phyloP scores from a whole-genome alignment of 78 protist genomes.

The Goniomonas avonlea region DNA sequence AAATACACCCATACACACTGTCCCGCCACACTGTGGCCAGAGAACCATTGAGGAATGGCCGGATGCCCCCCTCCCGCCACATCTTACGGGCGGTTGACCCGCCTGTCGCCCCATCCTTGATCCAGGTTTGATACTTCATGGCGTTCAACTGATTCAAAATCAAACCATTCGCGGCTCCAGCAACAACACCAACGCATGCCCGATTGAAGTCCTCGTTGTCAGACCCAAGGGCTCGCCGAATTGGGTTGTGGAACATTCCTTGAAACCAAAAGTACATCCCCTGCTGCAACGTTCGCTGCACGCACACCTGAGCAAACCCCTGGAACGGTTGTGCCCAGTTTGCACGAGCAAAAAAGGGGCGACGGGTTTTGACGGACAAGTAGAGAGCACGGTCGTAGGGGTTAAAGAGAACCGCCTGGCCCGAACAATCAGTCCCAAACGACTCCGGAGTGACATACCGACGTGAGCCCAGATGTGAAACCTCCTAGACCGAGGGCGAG shows the following conservation, averaged over 20 bases:
- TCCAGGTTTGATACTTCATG: neutral
- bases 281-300: neutral
- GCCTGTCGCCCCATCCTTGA: neutral
- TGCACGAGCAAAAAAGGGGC: neutral
- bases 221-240: neutral
- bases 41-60: neutral
- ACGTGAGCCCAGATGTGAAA: too few species aligned
- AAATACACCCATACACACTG: neutral
- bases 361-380: neutral
- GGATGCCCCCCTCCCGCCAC: neutral
- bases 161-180: neutral
- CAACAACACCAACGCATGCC: neutral
- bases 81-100: neutral
- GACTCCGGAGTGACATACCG: too few species aligned
- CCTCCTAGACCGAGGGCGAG: too few species aligned
- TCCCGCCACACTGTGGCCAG: neutral
- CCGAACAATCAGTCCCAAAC: neutral
- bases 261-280: neutral
- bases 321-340: slow-evolving; percentile 16
- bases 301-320: neutral
- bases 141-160: neutral
- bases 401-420: neutral
- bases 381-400: slow-evolving; percentile 27
- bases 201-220: too few species aligned
- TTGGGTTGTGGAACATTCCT: neutral